Evolutionary conservation across 1,284 basidiomycete genomes (phyloP), one percentile per base, ranked within the genome.

Genomic region (Cryptococcus sp.): DNA sequence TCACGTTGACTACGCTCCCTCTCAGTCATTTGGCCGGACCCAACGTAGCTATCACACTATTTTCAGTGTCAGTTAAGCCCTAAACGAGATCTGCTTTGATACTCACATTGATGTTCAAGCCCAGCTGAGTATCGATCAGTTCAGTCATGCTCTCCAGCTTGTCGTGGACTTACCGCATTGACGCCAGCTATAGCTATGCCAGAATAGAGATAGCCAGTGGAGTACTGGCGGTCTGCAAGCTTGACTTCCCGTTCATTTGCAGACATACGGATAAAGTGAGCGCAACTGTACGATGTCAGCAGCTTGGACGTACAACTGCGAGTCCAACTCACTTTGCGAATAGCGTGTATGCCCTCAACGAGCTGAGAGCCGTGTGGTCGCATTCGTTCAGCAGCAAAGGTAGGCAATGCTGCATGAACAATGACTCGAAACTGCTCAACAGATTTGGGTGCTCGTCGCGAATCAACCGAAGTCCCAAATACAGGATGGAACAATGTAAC

Each of bases 181-280:
- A 67, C 59, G 0, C 54, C 61, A 20, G 61, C 64, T 17, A 65
- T 42, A 5, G 64, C 57, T 55, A 65, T 61, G 4, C 63, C 66
- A 47, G 53, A 63, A 39, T 65, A 60, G 8, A 63, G 42, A 46
- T 68, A 68, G 3, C 66, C 64, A 13, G 64, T 60, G 3, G 58
- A 47, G 20, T 57, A 42, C 23, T 61, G 57, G 20, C 63, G 42
- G 25, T 57, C 53, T 7, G 54, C 57, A 19, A 53, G 19, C 44
- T 55, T 31, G 44, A 31, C 27, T 47, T 40, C 23, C 44, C 49
- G 51, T 54, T 53, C 31, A 42, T 57, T n/a, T 49, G 53, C 50
- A 6, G 60, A 53, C 39, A 56, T 47, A 7, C 56, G 59, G 17
- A 48, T 23, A 50, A 54, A 60, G 25, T 64, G 59, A 2, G 53